Conservation (phyloP, 2,329 filamentous ascomycete genomes). For the Pseudogymnoascus sp. region DNA sequence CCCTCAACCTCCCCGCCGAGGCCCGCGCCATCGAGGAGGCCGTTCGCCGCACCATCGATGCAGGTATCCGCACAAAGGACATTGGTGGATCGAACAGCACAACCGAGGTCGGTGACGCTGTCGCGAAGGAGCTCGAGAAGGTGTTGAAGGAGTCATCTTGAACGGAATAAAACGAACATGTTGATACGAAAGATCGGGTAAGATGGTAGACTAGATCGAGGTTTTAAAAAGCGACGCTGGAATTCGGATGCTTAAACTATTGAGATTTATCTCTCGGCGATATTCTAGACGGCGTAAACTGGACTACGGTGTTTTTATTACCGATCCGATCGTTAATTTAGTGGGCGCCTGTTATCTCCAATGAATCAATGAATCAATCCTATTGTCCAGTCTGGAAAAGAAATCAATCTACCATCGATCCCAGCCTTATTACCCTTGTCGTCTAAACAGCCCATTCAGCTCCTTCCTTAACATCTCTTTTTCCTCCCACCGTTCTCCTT, state of each 20-base stretch:
- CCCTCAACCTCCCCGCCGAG: constrained; percentile 68
- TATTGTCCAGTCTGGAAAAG: neutral
- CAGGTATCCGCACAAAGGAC: constrained; percentile 70
- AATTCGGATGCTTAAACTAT: neutral
- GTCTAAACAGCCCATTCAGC: neutral
- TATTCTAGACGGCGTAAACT: neutral
- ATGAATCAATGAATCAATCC: constrained; percentile 2
- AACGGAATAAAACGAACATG: neutral
- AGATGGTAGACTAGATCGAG: constrained; percentile 6
- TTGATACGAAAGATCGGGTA: constrained; percentile 12
- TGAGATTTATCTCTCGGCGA: neutral
- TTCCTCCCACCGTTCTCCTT: neutral
- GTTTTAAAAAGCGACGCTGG: constrained; percentile 6
- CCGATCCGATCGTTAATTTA: constrained; percentile 1
- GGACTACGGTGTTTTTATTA: neutral
- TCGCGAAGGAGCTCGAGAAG: constrained; percentile 64
- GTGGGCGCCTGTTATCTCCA: neutral
- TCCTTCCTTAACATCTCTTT: constrained; percentile 1
- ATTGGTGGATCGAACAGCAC: constrained; percentile 72
- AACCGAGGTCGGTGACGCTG: constrained; percentile 70
- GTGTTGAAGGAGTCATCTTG: constrained; percentile 38
- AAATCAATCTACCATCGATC: neutral
- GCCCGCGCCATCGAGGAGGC: constrained; percentile 73
- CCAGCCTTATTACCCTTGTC: neutral
- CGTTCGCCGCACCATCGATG: constrained; percentile 70